phyloP scores from a whole-genome alignment of 192 early-diverging fungal species.

The Coemansia sp. region DNA sequence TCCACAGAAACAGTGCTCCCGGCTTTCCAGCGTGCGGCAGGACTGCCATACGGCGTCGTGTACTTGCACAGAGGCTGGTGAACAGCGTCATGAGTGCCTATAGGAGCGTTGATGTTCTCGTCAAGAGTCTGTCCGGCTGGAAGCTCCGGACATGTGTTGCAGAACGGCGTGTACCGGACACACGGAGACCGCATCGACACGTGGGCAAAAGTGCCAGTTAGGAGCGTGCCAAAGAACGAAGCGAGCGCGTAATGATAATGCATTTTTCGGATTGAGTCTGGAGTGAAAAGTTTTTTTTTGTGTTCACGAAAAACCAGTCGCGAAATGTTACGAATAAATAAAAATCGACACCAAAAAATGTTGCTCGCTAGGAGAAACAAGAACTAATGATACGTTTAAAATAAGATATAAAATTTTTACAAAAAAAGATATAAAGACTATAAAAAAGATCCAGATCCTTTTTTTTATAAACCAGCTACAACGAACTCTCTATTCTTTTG shows the following conservation, averaged over 20 bases:
- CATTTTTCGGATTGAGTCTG: constrained; percentile 7
- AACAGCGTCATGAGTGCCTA: constrained; percentile 37
- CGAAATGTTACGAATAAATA: neutral
- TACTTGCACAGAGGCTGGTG: constrained; percentile 46
- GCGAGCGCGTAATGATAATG: constrained; percentile 8
- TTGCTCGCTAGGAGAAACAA: too few relatives aligned
- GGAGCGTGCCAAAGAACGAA: constrained; percentile 11
- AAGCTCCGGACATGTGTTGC: constrained; percentile 31
- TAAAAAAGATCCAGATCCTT: too few relatives aligned
- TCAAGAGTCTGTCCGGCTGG: constrained; percentile 37
- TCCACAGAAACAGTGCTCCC: constrained; percentile 53
- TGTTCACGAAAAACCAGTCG: neutral
- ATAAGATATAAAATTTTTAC: neutral
- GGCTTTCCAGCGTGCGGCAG: constrained; percentile 51
- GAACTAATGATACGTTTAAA: too few relatives aligned
- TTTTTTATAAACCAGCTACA: too few relatives aligned
- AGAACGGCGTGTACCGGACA: constrained; percentile 48
- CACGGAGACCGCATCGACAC: constrained; percentile 41
- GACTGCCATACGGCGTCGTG: constrained; percentile 33
- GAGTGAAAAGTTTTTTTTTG: too few relatives aligned
- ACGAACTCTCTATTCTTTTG: too few relatives aligned
- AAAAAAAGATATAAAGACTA: neutral
- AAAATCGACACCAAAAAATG: too few relatives aligned
- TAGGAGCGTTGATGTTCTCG: constrained; percentile 47
- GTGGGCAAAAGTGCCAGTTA: constrained; percentile 19